Percentiles rank a stretch among this genome's conserved stretches.
Evolutionary conservation across 2,329 filamentous ascomycete genomes (phyloP).

Genomic region (Fragosphaeria purpurea): DNA sequence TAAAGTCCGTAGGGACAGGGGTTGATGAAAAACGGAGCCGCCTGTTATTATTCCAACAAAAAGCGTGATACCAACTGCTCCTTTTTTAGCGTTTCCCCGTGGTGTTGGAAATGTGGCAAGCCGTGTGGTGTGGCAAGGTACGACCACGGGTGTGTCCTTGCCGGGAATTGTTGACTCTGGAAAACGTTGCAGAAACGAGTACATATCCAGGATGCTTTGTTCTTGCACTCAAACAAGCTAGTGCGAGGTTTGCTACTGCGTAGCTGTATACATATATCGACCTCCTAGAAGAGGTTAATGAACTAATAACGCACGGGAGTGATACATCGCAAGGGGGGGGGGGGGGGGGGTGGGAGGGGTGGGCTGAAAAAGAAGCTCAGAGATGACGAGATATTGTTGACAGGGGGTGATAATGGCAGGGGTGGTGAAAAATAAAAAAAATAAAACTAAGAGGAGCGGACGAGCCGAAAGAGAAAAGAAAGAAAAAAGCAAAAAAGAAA

Average conservation of each 20-base stretch:
- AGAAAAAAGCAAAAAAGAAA: background rate
- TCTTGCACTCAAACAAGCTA: conserved; percentile 4
- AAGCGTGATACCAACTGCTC: too few species aligned
- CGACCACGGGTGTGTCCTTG: too few species aligned
- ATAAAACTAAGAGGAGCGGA: background rate
- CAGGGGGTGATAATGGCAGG: background rate
- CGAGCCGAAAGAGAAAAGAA: background rate
- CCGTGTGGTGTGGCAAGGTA: too few species aligned
- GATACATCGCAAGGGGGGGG: too few species aligned
- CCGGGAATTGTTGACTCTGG: too few species aligned
- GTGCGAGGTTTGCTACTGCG: background rate
- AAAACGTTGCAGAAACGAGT: background rate
- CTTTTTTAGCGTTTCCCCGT: too few species aligned
- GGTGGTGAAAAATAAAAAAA: background rate
- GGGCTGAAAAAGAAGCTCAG: background rate
- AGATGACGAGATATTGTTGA: conserved; percentile 4
- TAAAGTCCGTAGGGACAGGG: too few species aligned
- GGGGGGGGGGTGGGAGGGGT: background rate
- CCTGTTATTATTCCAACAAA: too few species aligned
- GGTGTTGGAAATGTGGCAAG: too few species aligned
- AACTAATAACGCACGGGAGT: background rate
- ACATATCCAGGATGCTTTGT: background rate
- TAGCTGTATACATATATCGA: conserved; percentile 3
- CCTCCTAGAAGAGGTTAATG: background rate
- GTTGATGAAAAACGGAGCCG: too few species aligned